These are phyloP conservation scores for Xylariales sp. DNA, from an alignment of 2,329 filamentous ascomycete species.

Conservation along the genomic window DNA sequence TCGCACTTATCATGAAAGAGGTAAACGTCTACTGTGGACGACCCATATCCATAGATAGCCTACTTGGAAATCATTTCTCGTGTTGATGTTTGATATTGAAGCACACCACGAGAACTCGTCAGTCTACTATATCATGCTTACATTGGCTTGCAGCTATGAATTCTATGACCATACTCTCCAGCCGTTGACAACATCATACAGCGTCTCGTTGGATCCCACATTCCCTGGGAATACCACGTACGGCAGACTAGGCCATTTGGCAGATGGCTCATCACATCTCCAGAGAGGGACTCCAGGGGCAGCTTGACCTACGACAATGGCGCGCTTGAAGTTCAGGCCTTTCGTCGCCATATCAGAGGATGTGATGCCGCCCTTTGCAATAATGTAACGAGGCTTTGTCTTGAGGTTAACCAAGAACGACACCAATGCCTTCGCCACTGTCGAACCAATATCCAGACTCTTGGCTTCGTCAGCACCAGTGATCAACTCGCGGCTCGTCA, in stretches of 20 bases:
- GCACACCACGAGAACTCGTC: neutral
- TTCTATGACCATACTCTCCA: slow-evolving; percentile 5
- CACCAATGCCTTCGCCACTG: slow-evolving; percentile 47
- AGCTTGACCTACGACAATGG: slow-evolving; percentile 52
- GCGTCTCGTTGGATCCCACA: slow-evolving; percentile 44
- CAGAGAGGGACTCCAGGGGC: slow-evolving; percentile 54
- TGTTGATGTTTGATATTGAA: slow-evolving; percentile 30
- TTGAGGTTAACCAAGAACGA: slow-evolving; percentile 41
- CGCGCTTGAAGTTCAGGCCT: slow-evolving; percentile 47
- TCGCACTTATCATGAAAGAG: slow-evolving; percentile 33
- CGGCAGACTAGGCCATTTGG: slow-evolving; percentile 45
- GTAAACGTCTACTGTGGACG: too few relatives aligned
- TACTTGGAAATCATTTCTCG: slow-evolving; percentile 14
- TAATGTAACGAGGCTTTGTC: slow-evolving; percentile 48
- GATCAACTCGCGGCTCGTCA: slow-evolving; percentile 53
- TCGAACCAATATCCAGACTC: slow-evolving; percentile 49
- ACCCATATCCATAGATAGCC: slow-evolving; percentile 18
- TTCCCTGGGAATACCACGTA: slow-evolving; percentile 58
- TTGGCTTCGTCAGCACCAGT: slow-evolving; percentile 42
- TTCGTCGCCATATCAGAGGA: slow-evolving; percentile 55
- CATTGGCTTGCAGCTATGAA: too few relatives aligned
- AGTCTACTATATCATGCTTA: neutral
- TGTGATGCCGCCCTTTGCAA: slow-evolving; percentile 58
- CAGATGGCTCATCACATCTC: slow-evolving; percentile 49
- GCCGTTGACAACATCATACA: slow-evolving; percentile 20